Conservation (phyloP, 2,329 filamentous ascomycete species). For the Byssothecium circinans region DNA sequence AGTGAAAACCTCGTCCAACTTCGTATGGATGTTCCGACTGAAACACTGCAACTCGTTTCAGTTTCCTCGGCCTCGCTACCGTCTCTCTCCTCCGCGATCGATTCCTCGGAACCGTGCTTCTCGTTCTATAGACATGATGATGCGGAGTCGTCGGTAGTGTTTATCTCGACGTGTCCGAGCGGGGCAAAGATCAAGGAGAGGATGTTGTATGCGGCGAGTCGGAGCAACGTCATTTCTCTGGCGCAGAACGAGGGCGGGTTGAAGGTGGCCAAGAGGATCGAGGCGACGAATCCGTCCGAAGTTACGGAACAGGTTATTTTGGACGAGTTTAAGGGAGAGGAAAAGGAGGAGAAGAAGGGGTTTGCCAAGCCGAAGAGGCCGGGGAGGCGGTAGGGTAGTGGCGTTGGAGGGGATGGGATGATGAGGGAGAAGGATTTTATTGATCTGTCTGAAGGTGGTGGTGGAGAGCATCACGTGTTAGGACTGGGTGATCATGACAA, state of each 20-base stretch:
- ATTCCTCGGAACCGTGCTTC: slow-evolving; percentile 70
- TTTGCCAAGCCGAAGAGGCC: slow-evolving; percentile 81
- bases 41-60: slow-evolving; percentile 68
- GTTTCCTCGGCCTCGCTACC: slow-evolving; percentile 53
- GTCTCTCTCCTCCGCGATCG: slow-evolving; percentile 63
- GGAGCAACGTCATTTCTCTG: slow-evolving; percentile 62
- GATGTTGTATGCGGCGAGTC: slow-evolving; percentile 76
- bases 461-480: no score
- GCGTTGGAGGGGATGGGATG: no score
- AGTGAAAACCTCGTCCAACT: slow-evolving; percentile 63
- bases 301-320: slow-evolving; percentile 67
- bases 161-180: slow-evolving; percentile 80
- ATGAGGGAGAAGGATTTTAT: no score
- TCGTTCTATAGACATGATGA: slow-evolving; percentile 74
- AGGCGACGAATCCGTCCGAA: slow-evolving; percentile 67
- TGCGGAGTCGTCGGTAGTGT: slow-evolving; percentile 62
- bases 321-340: slow-evolving; percentile 70
- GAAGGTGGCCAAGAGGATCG: slow-evolving; percentile 68
- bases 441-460: no score
- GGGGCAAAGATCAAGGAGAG: slow-evolving; percentile 76
- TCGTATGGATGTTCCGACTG: slow-evolving; percentile 71
- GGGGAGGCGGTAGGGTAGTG: slow-evolving; percentile 54
- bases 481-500: no score
- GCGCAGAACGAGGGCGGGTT: slow-evolving; percentile 68
- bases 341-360: slow-evolving; percentile 66